Percentiles rank a stretch among this genome's conserved stretches.
Conservation (phyloP, 495 filamentous ascomycete species). For the Geoglossum glabrum region DNA sequence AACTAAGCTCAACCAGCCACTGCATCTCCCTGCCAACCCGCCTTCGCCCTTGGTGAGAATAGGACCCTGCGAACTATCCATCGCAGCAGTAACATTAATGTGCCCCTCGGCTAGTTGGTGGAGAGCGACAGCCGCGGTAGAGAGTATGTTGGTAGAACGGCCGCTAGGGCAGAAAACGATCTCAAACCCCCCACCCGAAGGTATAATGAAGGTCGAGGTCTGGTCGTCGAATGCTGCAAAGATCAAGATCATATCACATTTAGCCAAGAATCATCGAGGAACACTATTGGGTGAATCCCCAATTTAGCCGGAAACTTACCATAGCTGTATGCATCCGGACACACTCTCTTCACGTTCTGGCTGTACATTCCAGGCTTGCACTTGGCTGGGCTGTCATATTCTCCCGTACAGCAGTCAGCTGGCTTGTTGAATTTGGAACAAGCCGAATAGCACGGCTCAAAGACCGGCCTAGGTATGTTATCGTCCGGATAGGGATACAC, state of each 20-base stretch:
- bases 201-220: conserved; percentile 54
- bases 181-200: conserved; percentile 50
- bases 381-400: conserved; percentile 30
- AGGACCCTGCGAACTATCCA: neutral
- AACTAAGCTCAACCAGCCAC: neutral
- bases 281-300: neutral
- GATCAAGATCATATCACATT: neutral
- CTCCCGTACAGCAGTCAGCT: conserved; percentile 49
- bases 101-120: neutral
- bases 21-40: neutral
- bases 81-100: neutral
- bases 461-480: conserved; percentile 40
- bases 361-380: conserved; percentile 46
- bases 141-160: conserved; percentile 46
- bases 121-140: conserved; percentile 9
- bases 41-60: neutral
- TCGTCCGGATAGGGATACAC: conserved; percentile 60
- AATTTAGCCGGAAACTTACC: conserved; percentile 14
- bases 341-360: conserved; percentile 43
- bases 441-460: conserved; percentile 50
- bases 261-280: neutral
- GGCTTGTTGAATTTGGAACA: conserved; percentile 39
- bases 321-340: conserved; percentile 67
- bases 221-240: conserved; percentile 47
- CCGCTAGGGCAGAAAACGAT: conserved; percentile 57